Conservation (phyloP, 257 asterid genomes). For the Solanum paucissectum region DNA sequence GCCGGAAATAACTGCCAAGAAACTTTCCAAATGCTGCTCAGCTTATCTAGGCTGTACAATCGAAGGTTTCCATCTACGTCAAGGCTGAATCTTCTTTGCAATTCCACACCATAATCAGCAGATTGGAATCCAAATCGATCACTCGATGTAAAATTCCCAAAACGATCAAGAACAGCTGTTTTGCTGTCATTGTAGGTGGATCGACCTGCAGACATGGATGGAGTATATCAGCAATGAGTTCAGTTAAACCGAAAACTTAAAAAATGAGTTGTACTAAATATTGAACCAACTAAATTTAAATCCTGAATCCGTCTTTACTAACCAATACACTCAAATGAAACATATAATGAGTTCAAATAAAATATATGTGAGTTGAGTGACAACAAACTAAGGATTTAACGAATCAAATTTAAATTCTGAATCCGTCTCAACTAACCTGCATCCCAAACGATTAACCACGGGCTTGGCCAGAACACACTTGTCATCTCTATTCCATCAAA, state of each 20-base stretch:
- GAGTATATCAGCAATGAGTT: background rate
- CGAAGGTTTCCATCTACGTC: slow-evolving; percentile 29
- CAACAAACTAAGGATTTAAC: background rate
- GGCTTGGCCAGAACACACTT: slow-evolving; percentile 25
- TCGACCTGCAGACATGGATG: background rate
- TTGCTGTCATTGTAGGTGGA: slow-evolving; percentile 15
- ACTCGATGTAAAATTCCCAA: slow-evolving; percentile 13
- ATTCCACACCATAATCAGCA: slow-evolving; percentile 6
- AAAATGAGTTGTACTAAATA: background rate
- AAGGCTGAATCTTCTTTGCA: slow-evolving; percentile 15
- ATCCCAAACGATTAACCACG: slow-evolving; percentile 9
- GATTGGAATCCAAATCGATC: background rate
- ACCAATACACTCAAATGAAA: background rate
- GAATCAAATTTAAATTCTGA: background rate
- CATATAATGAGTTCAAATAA: background rate
- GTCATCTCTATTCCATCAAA: slow-evolving; percentile 15
- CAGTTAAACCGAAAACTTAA: background rate
- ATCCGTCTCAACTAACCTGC: background rate
- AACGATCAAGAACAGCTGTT: slow-evolving; percentile 6
- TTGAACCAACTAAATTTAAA: background rate
- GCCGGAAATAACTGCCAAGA: slow-evolving; percentile 17
- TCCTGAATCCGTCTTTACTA: background rate
- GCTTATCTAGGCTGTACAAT: slow-evolving; percentile 14
- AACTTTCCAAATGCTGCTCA: slow-evolving; percentile 13
- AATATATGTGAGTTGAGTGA: too few relatives aligned